Base-by-base conservation (phyloP, 345 rosid genomes). In the Balakata baccata region DNA sequence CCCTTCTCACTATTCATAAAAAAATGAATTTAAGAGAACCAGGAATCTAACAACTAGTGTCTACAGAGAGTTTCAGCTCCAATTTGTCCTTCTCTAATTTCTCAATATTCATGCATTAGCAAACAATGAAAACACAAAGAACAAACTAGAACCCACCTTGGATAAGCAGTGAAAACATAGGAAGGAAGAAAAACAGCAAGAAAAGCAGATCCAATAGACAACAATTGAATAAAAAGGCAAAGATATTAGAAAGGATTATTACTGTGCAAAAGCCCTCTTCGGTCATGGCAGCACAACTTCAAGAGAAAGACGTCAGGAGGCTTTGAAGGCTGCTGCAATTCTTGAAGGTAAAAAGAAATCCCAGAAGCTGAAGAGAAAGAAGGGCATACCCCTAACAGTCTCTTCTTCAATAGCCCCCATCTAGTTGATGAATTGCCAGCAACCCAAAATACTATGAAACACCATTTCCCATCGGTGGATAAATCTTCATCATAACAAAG, bases 401-500 rank as follows among this genome's bases (percentile, higher is more conserved):
- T 94, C 85, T 80, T 86, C 90, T 92, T 90, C 87, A 94, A 79
- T 43, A 94, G 77, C 79, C 74, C 63, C 98, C 98, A 94, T 81
- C 95, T 89, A 51, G 92, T 85, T 17, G 78, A 75, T 49, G 88
- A 79, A 45, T 84, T 83, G 22, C 95, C 92, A 45, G 79, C 79
- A 74, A 94, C 98, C 97, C 97, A 94, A 68, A 94, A 88, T 72
- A 94, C 89, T 81, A 92, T 17, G 85, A 85, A 94, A 73, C 98
- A 94, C 98, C 98, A 94, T 81, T 86, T 94, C 23, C 98, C 98
- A 66, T 94, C 98, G 60, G 98, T 94, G 0, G 97, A 85, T 37
- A 92, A 77, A 89, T 94, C 98, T 94, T 78, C 87, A 83, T 66
- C 74, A 49, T 74, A 83, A 46, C 71, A 58, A 76, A 20, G 76